Conservation (phyloP, 164 flowering plant genomes). For the Annona cherimola region DNA sequence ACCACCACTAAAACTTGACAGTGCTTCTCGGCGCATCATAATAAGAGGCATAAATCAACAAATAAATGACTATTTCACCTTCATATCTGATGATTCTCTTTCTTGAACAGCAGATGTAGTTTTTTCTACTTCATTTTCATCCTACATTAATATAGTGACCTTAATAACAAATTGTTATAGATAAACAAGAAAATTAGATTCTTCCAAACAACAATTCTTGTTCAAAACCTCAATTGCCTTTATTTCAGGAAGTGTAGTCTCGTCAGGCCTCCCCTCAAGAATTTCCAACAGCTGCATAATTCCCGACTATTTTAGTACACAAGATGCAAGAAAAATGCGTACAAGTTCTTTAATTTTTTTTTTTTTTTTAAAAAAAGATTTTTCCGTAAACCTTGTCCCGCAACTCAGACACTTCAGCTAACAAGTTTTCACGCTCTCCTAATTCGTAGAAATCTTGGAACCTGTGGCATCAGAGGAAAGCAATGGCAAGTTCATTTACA, state of each 20-base stretch:
- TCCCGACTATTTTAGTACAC: constrained; percentile 1
- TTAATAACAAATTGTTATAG: background rate
- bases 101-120: constrained; percentile 2
- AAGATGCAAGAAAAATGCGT: background rate
- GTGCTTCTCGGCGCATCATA: background rate
- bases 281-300: constrained; percentile 44
- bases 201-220: background rate
- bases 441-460: constrained; percentile 55
- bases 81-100: background rate
- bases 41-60: background rate
- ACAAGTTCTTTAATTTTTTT: background rate
- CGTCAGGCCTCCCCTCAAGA: constrained; percentile 21
- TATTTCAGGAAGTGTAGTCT: constrained; percentile 10
- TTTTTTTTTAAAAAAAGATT: background rate
- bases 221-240: constrained; percentile 24
- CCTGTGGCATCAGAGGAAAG: constrained; percentile 25
- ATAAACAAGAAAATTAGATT: constrained; percentile 6
- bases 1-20: background rate
- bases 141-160: constrained; percentile 1
- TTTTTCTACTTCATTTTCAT: background rate
- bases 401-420: constrained; percentile 56
- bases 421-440: constrained; percentile 58
- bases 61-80: constrained; percentile 3
- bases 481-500: background rate
- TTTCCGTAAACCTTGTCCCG: constrained; percentile 49